Evolutionary conservation across 495 filamentous ascomycete genomes (phyloP), one percentile per base, ranked within the genome.

Genomic region (Lichina pygmaea): DNA sequence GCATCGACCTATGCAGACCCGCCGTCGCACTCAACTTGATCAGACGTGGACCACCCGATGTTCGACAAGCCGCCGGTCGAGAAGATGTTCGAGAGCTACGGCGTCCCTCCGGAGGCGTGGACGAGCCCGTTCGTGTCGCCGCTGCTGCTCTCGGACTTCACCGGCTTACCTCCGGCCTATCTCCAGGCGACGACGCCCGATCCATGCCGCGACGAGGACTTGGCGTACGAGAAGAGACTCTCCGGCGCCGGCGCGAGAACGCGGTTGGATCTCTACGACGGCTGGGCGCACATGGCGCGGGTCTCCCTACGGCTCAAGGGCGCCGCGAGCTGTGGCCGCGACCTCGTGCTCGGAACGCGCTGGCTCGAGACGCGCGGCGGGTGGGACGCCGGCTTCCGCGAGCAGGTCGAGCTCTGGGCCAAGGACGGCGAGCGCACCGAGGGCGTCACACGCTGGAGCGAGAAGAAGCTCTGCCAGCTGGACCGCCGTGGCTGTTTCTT

Each of bases 131-230:
- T 44, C 43, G 37, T 50, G 42, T 36, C 41, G 38, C 24, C 49
- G 41, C 36, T 52, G 16, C 36, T 52, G 15, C 43, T 38, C 7
- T 45, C 39, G 12, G 38, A 34, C 0, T 49, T 52, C 31, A 16
- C 44, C 4, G 46, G 40, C 3, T 46, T 63, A 7, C 63, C 62
- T 2, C 54, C 55, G 7, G 52, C 61, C 6, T 66, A 61, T 51
- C 56, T 69, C 0, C 57, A 64, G 50, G 49, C 62, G 5, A 56
- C 52, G 24, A 62, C 59, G 6, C 37, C 59, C 47, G 63, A 65
- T 48, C 49, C 55, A 8, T 41, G 62, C 16, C 51, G 63, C 2
- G 62, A 65, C 48, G 63, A 65, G 33, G 62, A 43, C 5, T 24
- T 65, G 33, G 48, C 63, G 0, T 64, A 62, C 47, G 62, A 55